These are phyloP conservation scores for Plicaturopsis crispa DNA, from an alignment of 768 basidiomycete genomes.

Conservation along the genomic window DNA sequence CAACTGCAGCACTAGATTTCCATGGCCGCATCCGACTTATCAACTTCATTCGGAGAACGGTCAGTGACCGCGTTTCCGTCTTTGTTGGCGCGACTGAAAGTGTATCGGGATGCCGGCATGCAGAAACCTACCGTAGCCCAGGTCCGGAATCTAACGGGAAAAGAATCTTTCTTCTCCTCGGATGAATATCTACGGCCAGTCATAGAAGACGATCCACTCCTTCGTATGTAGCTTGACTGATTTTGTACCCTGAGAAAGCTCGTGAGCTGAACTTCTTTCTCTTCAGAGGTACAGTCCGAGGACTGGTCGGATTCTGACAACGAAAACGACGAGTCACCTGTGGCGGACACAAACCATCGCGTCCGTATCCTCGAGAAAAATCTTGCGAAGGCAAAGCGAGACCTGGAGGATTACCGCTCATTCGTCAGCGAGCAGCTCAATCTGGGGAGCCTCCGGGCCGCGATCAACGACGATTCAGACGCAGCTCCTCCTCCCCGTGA, in stretches of 20 bases:
- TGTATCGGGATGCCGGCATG: constrained; percentile 7
- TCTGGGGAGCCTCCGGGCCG: constrained; percentile 33
- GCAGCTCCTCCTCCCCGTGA: constrained; percentile 41
- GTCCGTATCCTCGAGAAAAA: constrained; percentile 57
- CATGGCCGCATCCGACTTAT: constrained; percentile 71
- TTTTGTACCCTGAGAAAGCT: constrained; percentile 1
- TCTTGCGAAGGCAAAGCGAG: constrained; percentile 48
- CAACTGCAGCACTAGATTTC: constrained; percentile 58
- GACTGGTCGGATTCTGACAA: constrained; percentile 79
- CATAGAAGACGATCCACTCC: constrained; percentile 80
- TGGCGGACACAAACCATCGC: constrained; percentile 28
- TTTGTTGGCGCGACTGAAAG: constrained; percentile 1
- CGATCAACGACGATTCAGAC: constrained; percentile 25
- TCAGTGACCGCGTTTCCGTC: constrained; percentile 16
- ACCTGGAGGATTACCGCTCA: constrained; percentile 53
- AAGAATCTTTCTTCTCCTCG: constrained; percentile 56
- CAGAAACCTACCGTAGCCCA: constrained; percentile 48
- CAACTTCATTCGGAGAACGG: constrained; percentile 81
- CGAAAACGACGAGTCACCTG: constrained; percentile 25
- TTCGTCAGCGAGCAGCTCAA: constrained; percentile 51
- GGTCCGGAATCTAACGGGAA: constrained; percentile 40
- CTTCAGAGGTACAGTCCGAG: constrained; percentile 53
- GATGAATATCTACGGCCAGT: constrained; percentile 81
- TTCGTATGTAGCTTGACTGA: constrained; percentile 52
- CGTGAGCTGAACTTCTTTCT: constrained; percentile 6